Base-by-base conservation (phyloP, 108 stramenopile species). In the Poteriospumella lacustris region DNA sequence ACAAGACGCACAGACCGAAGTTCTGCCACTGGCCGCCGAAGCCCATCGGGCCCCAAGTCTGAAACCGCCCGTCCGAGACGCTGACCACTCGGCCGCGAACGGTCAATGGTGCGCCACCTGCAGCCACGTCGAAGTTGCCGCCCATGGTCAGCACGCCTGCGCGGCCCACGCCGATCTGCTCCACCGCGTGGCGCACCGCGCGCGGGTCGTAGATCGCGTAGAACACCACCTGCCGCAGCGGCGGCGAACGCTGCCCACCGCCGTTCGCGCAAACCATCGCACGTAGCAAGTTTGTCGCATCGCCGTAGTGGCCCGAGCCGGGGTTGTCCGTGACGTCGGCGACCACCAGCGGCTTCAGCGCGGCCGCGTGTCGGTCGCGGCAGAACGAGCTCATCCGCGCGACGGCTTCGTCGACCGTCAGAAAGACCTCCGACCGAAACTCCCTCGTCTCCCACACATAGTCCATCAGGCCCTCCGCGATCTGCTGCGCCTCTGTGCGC, bases 281-380 rank as follows among this genome's bases (percentile, higher is more conserved):
- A 5, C 3, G 31, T 38, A 73, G 42, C 15, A 73, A 56, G 5
- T n/a, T 34, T 12, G 70, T 73, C 31, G 70, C 9, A 38, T 73
- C 70, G 42, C 70, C 70, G 36, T 73, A 73, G 42, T 73, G 70
- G 19, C 70, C 70, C 9, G 31, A 33, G 5, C 70, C 70, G 5
- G 70, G 70, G 41, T 73, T 73, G 42, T 73, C 70, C 28, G 40
- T 12, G 19, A 73, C 70, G 42, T 73, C 70, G 33, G 70, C 70
- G 26, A 73, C 31, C 26, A 73, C 41, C 9, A 73, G 41, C 3
- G 12, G 64, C 64, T 41, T 15, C 36, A 15, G 19, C 40, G 12
- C 12, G 15, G 9, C 12, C 15, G 9, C 64, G 40, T 67, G 36
- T 15, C 9, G 64, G 64, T 67, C 70, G 26, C 44, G 5, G 70